Base-by-base conservation (phyloP, 129 eudicot species). In the Arctium minus region DNA sequence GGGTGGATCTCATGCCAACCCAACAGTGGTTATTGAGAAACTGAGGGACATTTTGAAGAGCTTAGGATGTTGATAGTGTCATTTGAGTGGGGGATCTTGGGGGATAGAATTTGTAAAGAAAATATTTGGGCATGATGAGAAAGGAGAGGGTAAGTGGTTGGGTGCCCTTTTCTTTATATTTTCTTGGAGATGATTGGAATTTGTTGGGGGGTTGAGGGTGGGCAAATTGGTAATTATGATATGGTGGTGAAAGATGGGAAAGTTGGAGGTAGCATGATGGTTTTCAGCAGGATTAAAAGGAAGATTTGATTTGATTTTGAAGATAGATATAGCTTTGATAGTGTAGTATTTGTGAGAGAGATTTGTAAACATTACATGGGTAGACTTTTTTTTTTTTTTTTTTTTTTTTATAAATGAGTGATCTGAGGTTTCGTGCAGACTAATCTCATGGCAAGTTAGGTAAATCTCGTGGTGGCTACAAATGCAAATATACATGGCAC, bases 1-100 rank as follows among this genome's bases (percentile, higher is more conserved):
- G 27, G 13, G 56, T 9, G 92, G 87, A 9, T 90, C 96, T 0
- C 78, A 87, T 74, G 98, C 98, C 5, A 79, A 82, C 7, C 99
- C 98, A 29, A 31, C 64, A 9, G 73, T 80, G 35, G 98, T 96
- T 18, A 82, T 90, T 8, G 81, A 85, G 17, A 89, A 80, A 70
- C 92, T 96, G 33, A 73, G 80, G n/a, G 72, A 78, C 77, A 96
- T 96, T 81, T 70, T 93, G 82, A 90, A 82, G 89, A 87, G 80
- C 72, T 48, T 93, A 53, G 97, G 92, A 77, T 94, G 98, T 86
- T 94, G 85, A 90, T 73, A 15, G 35, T 31, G 5, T 38, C 18
- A 29, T 1, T 37, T 42, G 29, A 70, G 80, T 44, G 75, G 37
- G 75, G 37, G 53, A 8, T 10, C 32, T 44, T 75, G 71, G 39